phyloP scores from a whole-genome alignment of 2,329 filamentous ascomycete species.

The Talaromyces sp. region DNA sequence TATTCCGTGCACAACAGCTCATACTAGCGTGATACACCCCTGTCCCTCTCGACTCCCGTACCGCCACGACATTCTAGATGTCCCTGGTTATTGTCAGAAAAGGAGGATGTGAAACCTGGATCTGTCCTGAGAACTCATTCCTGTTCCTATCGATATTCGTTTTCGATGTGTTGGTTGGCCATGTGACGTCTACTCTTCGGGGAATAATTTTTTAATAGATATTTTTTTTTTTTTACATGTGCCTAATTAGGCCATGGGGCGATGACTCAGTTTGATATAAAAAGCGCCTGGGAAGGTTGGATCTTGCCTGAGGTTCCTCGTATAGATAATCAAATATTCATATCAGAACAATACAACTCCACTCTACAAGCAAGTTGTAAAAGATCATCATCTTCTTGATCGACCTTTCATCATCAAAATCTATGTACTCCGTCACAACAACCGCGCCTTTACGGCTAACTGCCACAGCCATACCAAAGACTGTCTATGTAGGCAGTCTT shows the following conservation, averaged over 20 bases:
- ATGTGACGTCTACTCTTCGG: conserved; percentile 10
- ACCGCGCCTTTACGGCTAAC: conserved; percentile 28
- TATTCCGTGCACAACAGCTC: background rate
- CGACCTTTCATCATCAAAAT: background rate
- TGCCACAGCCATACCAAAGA: conserved; percentile 24
- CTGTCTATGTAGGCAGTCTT: conserved; percentile 18
- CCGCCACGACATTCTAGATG: background rate
- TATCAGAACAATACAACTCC: background rate
- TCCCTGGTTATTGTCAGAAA: background rate
- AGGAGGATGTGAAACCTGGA: background rate
- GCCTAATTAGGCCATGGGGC: background rate
- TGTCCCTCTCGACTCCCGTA: background rate
- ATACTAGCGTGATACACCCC: background rate
- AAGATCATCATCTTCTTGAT: background rate
- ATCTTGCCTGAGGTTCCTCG: background rate
- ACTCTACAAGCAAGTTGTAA: background rate
- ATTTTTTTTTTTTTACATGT: background rate
- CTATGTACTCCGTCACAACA: conserved; percentile 23
- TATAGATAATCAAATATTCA: background rate
- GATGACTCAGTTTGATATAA: conserved; percentile 7
- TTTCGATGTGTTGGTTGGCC: background rate
- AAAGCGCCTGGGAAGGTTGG: background rate
- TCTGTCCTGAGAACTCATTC: background rate
- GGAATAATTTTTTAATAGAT: background rate
- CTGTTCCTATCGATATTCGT: conserved; percentile 6